These are phyloP conservation scores for Candida yuanshanica DNA, from an alignment of 805 yeast species.

Conservation along the genomic window DNA sequence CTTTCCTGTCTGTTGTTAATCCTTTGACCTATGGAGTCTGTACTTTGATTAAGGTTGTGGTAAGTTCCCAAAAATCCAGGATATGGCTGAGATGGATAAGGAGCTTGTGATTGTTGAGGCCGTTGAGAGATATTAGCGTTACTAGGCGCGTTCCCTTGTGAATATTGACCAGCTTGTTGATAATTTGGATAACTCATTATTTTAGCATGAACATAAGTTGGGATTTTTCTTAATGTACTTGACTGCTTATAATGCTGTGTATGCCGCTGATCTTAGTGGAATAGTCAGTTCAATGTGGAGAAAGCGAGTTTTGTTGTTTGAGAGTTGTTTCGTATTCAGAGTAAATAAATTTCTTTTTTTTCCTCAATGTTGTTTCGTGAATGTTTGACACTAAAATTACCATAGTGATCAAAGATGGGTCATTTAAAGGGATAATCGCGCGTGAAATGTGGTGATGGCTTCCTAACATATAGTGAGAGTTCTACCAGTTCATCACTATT, in stretches of 20 bases:
- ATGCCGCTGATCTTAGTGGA: no score
- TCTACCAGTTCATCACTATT: no score
- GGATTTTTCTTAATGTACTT: background rate
- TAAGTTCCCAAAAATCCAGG: conserved; percentile 9
- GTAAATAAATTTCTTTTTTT: no score
- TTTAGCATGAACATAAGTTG: background rate
- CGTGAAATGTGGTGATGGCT: no score
- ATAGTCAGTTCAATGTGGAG: no score
- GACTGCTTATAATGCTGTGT: background rate
- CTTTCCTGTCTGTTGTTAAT: conserved; percentile 10
- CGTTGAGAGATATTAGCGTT: background rate
- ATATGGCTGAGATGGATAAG: conserved; percentile 15
- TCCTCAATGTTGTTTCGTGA: no score
- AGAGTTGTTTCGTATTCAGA: background rate
- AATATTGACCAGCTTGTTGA: background rate
- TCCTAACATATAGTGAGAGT: no score
- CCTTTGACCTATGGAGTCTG: conserved; percentile 13
- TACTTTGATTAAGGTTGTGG: conserved; percentile 9
- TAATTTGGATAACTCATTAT: background rate
- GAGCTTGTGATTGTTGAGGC: conserved; percentile 1
- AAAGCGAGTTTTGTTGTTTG: background rate
- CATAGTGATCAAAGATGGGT: no score
- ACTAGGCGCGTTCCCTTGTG: background rate
- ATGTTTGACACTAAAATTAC: no score
- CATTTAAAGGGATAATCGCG: no score